Conservation (phyloP, 73 alveolate genomes). For the Tetrahymena malaccensis region DNA sequence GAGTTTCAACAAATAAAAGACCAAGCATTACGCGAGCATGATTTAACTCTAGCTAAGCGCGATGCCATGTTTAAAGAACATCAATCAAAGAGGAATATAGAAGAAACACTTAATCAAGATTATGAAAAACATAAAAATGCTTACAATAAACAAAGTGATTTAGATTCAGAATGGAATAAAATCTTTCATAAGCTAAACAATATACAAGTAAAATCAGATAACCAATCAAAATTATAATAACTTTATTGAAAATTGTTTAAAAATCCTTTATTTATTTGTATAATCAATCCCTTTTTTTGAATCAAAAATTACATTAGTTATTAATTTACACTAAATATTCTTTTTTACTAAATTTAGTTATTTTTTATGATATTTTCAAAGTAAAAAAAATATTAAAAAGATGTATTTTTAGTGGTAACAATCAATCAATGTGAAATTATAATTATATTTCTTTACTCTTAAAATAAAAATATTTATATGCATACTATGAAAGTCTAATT, state of each 20-base stretch:
- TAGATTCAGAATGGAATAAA: not conserved
- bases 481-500: too few relatives aligned
- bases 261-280: too few relatives aligned
- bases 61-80: not conserved
- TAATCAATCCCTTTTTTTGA: too few relatives aligned
- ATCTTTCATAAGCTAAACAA: not conserved
- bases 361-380: too few relatives aligned
- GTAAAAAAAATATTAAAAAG: too few relatives aligned
- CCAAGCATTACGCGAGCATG: not conserved
- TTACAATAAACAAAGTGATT: not conserved
- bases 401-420: too few relatives aligned
- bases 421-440: too few relatives aligned
- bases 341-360: too few relatives aligned
- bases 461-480: too few relatives aligned
- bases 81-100: not conserved
- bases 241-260: not conserved
- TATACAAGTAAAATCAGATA: not conserved
- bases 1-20: not conserved
- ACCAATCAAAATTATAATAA: not conserved
- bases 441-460: too few relatives aligned
- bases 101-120: not conserved
- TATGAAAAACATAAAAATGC: not conserved
- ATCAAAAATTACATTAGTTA: too few relatives aligned
- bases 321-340: too few relatives aligned
- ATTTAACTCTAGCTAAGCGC: not conserved